These are phyloP conservation scores for Vigna radiata DNA, from an alignment of 306 rosid genomes.

Conservation along the genomic window DNA sequence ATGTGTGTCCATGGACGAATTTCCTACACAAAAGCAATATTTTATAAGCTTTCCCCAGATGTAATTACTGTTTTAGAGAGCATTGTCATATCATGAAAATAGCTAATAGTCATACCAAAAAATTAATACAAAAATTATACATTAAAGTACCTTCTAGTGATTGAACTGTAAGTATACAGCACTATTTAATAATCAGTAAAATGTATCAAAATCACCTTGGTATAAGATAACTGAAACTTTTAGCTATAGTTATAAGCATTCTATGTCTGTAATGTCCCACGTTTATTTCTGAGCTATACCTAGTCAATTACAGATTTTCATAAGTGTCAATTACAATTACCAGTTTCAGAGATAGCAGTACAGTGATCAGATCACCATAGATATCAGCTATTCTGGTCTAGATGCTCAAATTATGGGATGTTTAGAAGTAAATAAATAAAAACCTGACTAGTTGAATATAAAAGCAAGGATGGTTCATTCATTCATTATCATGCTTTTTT, in stretches of 20 bases:
- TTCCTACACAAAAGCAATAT: conserved; percentile 60
- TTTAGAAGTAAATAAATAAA: conserved; percentile 16
- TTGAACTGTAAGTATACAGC: neutral
- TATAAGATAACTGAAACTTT: neutral
- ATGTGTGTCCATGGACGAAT: conserved; percentile 99
- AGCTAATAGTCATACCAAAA: neutral
- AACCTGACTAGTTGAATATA: conserved; percentile 4
- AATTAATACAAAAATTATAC: neutral
- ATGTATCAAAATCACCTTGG: neutral
- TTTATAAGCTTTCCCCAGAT: conserved; percentile 18
- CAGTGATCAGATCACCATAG: neutral
- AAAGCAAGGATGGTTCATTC: neutral
- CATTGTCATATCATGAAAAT: conserved; percentile 19
- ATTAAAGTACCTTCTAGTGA: neutral
- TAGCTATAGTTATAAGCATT: neutral
- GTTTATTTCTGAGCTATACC: neutral
- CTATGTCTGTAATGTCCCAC: neutral
- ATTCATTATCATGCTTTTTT: conserved; percentile 22
- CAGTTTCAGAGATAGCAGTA: neutral
- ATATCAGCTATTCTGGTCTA: conserved; percentile 18
- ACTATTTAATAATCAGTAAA: neutral
- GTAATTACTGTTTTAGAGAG: neutral
- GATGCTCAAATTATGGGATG: conserved; percentile 22
- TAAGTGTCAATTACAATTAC: neutral
- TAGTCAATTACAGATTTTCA: neutral